Evolutionary conservation across 352 stramenopile species (phyloP).

Genomic region (Globisporangium emineosum): DNA sequence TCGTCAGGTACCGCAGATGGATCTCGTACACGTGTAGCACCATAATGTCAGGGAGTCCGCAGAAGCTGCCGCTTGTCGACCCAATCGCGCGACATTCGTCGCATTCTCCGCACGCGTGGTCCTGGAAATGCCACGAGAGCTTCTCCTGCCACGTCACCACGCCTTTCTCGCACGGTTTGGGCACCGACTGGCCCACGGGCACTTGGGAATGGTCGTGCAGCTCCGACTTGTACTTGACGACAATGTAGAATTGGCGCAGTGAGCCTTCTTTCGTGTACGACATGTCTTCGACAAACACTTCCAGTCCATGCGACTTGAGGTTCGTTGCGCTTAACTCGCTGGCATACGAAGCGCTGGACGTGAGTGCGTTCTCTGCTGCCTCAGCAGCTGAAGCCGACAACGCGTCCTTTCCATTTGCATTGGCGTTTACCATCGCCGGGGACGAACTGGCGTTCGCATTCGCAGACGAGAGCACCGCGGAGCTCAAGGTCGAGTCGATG

Average conservation of each 20-base stretch:
- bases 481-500: slow-evolving; percentile 53
- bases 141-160: slow-evolving; percentile 75
- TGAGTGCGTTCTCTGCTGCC: slow-evolving; percentile 14
- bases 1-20: slow-evolving; percentile 77
- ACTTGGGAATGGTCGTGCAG: slow-evolving; percentile 71
- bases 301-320: slow-evolving; percentile 64
- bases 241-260: slow-evolving; percentile 80
- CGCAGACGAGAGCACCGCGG: slow-evolving; percentile 23
- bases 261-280: slow-evolving; percentile 69
- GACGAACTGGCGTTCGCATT: neutral
- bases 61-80: slow-evolving; percentile 58
- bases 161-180: slow-evolving; percentile 62
- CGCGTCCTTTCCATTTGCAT: neutral
- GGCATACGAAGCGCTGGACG: neutral
- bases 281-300: slow-evolving; percentile 69
- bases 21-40: slow-evolving; percentile 84
- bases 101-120: slow-evolving; percentile 73
- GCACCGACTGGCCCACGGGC: slow-evolving; percentile 70
- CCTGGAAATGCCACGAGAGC: slow-evolving; percentile 72
- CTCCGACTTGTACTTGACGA: slow-evolving; percentile 84
- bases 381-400: slow-evolving; percentile 1
- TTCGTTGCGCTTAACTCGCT: slow-evolving; percentile 18
- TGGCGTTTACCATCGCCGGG: neutral
- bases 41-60: slow-evolving; percentile 73
- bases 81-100: slow-evolving; percentile 62